These are phyloP conservation scores for Fraxinus pennsylvanica DNA, from an alignment of 257 asterid genomes.

Conservation along the genomic window DNA sequence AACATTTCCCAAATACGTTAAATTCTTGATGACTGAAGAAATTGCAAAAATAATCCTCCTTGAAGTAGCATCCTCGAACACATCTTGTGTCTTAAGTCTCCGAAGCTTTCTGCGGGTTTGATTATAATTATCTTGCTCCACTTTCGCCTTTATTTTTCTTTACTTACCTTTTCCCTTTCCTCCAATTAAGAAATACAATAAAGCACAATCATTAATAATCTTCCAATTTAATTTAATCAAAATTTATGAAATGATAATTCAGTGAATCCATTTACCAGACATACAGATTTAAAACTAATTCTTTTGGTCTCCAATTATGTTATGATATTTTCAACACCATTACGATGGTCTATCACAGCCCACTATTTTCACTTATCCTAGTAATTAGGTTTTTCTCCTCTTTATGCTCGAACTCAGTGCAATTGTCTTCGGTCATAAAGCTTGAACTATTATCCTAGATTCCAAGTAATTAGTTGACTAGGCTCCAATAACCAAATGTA, in stretches of 20 bases:
- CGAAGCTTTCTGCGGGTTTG: background rate
- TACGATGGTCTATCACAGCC: background rate
- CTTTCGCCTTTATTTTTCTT: background rate
- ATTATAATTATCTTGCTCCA: background rate
- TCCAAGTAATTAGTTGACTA: background rate
- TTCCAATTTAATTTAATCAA: background rate
- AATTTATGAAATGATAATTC: background rate
- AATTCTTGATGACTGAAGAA: slow-evolving; percentile 20
- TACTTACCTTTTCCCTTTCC: background rate
- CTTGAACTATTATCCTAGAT: no score
- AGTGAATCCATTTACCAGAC: background rate
- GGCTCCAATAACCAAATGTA: background rate
- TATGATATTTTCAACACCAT: background rate
- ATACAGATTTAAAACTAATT: background rate
- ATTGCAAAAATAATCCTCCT: slow-evolving; percentile 2
- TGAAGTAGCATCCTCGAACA: background rate
- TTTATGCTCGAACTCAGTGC: no score
- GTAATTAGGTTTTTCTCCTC: no score
- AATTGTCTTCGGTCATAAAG: no score
- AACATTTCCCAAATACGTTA: background rate
- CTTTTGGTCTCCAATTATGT: background rate
- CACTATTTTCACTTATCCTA: background rate
- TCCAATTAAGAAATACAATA: background rate
- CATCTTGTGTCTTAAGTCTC: background rate
- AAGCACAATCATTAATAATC: background rate